Evolutionary conservation across 2,329 filamentous ascomycete genomes (phyloP).

Genomic region (Lithohypha guttulata): DNA sequence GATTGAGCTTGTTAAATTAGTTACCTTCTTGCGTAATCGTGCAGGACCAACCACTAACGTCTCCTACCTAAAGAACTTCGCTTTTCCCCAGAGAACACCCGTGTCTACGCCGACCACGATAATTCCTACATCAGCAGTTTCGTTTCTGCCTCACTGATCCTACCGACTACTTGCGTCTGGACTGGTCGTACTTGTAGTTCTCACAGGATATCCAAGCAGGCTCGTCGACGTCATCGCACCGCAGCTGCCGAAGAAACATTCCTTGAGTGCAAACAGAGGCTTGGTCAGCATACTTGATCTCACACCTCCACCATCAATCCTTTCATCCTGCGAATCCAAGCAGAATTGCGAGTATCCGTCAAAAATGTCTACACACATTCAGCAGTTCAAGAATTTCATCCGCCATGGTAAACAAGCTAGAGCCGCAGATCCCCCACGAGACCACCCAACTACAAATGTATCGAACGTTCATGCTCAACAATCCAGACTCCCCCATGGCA

Average conservation of each 20-base stretch:
- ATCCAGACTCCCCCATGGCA: slow-evolving; percentile 40
- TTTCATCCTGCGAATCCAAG: too few relatives aligned
- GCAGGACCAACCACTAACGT: slow-evolving; percentile 4
- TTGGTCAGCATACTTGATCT: slow-evolving; percentile 3
- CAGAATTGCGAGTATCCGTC: neutral
- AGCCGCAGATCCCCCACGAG: slow-evolving; percentile 47
- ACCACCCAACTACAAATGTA: slow-evolving; percentile 52
- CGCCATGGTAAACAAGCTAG: slow-evolving; percentile 95
- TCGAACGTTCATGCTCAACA: slow-evolving; percentile 55
- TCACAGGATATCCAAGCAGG: too few relatives aligned
- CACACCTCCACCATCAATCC: neutral
- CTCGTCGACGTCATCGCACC: slow-evolving; percentile 2
- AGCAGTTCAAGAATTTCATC: slow-evolving; percentile 87
- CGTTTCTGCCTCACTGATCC: too few relatives aligned
- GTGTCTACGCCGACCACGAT: neutral
- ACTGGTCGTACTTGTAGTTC: too few relatives aligned
- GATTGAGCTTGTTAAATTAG: too few relatives aligned
- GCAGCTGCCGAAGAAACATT: too few relatives aligned
- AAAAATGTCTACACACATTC: slow-evolving; percentile 9
- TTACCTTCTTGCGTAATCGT: slow-evolving; percentile 1
- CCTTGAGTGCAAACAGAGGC: neutral
- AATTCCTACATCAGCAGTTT: too few relatives aligned
- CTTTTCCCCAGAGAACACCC: neutral
- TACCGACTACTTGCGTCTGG: too few relatives aligned
- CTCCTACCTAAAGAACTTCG: neutral